phyloP scores from a whole-genome alignment of 2,329 filamentous ascomycete genomes.

The Annulohypoxylon truncatum region DNA sequence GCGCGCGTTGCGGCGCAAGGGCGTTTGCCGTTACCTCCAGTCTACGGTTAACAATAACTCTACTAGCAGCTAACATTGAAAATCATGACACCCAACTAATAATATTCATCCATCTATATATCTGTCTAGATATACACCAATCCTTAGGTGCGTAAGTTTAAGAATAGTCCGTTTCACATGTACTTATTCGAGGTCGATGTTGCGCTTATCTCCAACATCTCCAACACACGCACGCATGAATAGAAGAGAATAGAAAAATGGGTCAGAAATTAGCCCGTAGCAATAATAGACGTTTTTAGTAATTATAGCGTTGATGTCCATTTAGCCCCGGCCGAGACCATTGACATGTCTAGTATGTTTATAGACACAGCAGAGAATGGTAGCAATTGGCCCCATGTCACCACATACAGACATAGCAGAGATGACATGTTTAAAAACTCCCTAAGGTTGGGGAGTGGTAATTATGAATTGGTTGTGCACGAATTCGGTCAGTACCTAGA shows the following conservation, averaged over 20 bases:
- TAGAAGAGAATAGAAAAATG: slow-evolving; percentile 25
- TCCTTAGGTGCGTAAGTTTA: neutral
- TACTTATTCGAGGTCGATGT: slow-evolving; percentile 10
- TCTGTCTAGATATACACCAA: neutral
- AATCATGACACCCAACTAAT: neutral
- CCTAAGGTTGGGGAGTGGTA: neutral
- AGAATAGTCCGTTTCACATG: neutral
- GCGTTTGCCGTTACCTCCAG: neutral
- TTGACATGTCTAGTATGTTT: neutral
- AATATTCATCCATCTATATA: neutral
- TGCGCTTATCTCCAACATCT: slow-evolving; percentile 33
- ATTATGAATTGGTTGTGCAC: slow-evolving; percentile 12
- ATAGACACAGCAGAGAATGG: neutral
- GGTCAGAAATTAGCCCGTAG: slow-evolving; percentile 22
- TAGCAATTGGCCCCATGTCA: slow-evolving; percentile 8
- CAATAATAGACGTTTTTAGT: slow-evolving; percentile 28
- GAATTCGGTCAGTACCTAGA: slow-evolving; percentile 3
- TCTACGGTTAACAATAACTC: neutral
- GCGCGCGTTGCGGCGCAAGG: slow-evolving; percentile 14
- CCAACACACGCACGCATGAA: slow-evolving; percentile 16
- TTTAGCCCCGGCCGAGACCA: slow-evolving; percentile 36
- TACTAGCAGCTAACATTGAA: slow-evolving; percentile 1
- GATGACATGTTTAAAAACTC: neutral
- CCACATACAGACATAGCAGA: neutral
- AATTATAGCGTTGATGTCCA: slow-evolving; percentile 36